These are phyloP conservation scores for Pythium scleroteichum DNA, from an alignment of 352 stramenopile genomes.

Conservation along the genomic window DNA sequence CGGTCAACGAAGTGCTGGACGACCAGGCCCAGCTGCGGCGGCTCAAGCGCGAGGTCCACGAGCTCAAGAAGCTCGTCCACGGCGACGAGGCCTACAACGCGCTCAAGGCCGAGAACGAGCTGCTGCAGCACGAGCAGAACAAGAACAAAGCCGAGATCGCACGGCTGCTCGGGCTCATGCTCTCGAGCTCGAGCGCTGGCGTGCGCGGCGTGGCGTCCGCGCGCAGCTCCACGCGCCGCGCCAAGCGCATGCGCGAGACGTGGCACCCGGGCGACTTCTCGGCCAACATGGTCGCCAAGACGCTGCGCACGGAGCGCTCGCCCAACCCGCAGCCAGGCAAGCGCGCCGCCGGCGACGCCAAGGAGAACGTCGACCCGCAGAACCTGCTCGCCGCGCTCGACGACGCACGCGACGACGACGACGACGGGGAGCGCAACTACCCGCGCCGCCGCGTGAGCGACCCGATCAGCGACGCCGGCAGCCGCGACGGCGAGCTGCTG, in stretches of 20 bases:
- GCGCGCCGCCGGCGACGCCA: constrained; percentile 28
- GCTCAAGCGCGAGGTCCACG: constrained; percentile 70
- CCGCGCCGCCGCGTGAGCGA: constrained; percentile 4
- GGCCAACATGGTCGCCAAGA: constrained; percentile 16
- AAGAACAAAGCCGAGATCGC: constrained; percentile 61
- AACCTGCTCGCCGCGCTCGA: constrained; percentile 29
- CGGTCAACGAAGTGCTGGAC: constrained; percentile 90
- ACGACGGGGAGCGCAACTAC: constrained; percentile 12
- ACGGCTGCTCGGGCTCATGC: constrained; percentile 57
- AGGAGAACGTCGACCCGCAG: constrained; percentile 57
- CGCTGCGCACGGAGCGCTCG: constrained; percentile 22
- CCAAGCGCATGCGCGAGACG: constrained; percentile 63
- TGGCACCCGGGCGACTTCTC: constrained; percentile 74
- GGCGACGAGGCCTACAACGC: constrained; percentile 43
- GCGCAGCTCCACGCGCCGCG: constrained; percentile 34
- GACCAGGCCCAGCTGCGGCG: constrained; percentile 85
- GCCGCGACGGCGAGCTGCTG: neutral
- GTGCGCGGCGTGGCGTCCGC: constrained; percentile 15
- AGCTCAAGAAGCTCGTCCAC: constrained; percentile 68
- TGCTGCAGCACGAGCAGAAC: constrained; percentile 53
- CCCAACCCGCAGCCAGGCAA: constrained; percentile 37
- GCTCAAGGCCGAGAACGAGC: constrained; percentile 74
- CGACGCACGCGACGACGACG: constrained; percentile 4
- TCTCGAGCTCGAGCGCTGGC: constrained; percentile 46
- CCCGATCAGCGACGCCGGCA: neutral